Conservation (phyloP, 352 stramenopile genomes). For the Peronospora tabacina region DNA sequence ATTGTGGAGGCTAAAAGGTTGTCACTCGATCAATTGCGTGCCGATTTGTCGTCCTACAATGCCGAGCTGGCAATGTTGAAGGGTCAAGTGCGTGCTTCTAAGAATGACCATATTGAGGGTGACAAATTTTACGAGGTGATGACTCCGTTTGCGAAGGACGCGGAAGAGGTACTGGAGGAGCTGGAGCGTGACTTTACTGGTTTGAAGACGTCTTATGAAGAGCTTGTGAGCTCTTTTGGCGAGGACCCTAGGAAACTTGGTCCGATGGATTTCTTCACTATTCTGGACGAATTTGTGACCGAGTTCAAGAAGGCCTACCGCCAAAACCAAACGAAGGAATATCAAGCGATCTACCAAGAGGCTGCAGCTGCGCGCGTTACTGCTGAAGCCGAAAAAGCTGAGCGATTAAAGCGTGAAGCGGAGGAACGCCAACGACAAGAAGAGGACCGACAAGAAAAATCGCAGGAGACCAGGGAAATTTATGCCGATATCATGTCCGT, state of each 20-base stretch:
- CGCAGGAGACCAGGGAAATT: constrained; percentile 45
- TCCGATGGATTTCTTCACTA: constrained; percentile 77
- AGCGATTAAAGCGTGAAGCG: constrained; percentile 39
- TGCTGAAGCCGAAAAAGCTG: constrained; percentile 43
- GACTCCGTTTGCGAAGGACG: constrained; percentile 72
- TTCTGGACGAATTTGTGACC: constrained; percentile 75
- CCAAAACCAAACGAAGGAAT: constrained; percentile 85
- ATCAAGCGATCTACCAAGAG: constrained; percentile 67
- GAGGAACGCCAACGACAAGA: constrained; percentile 47
- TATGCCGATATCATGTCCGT: constrained; percentile 61
- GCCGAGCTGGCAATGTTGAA: constrained; percentile 79
- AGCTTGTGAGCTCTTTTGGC: constrained; percentile 75
- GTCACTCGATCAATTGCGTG: constrained; percentile 75
- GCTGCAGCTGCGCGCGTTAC: constrained; percentile 37
- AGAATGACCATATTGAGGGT: constrained; percentile 59
- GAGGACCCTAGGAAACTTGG: constrained; percentile 77
- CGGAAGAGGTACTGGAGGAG: constrained; percentile 74
- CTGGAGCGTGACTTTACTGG: constrained; percentile 66
- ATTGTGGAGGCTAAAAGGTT: constrained; percentile 71
- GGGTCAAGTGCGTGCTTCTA: constrained; percentile 69
- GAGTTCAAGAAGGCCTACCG: constrained; percentile 86
- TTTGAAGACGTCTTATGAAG: constrained; percentile 66
- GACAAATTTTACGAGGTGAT: constrained; percentile 82
- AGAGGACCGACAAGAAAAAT: constrained; percentile 46
- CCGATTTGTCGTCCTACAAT: constrained; percentile 75